Percentiles rank a stretch among this genome's conserved stretches.
phyloP scores from a whole-genome alignment of 23 red algal species.

The Gracilaria vermiculophylla region DNA sequence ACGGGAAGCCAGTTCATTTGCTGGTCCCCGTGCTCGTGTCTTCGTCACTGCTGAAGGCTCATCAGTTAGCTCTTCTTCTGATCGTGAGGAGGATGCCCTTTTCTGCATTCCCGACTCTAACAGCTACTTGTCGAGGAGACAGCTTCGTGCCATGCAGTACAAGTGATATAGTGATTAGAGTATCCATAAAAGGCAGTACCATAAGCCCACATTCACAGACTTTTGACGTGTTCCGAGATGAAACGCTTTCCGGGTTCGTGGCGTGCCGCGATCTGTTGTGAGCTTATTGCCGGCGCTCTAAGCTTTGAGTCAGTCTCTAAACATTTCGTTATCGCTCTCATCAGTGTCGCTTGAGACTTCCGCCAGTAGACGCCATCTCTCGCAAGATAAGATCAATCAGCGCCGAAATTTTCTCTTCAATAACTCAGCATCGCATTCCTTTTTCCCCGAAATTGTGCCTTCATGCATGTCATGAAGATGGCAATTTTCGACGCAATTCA shows the following conservation, averaged over 20 bases:
- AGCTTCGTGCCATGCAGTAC: constrained; percentile 43
- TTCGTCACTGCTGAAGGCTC: constrained; percentile 24
- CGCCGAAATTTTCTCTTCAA: not conserved
- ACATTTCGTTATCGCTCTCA: not conserved
- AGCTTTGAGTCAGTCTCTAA: not conserved
- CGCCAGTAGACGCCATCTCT: not conserved
- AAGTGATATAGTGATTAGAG: not conserved
- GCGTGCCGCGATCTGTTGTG: too few species aligned
- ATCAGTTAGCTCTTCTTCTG: constrained; percentile 35
- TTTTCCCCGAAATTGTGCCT: too few species aligned
- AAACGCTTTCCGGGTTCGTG: too few species aligned
- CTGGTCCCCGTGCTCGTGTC: constrained; percentile 8
- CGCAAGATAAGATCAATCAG: not conserved
- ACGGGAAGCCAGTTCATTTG: constrained; percentile 42
- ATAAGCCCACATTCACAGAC: too few species aligned
- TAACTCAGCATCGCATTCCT: too few species aligned
- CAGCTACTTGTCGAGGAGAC: constrained; percentile 40
- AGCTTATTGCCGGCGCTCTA: too few species aligned
- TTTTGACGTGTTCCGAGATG: too few species aligned
- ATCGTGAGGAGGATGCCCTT: constrained; percentile 44
- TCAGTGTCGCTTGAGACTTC: not conserved
- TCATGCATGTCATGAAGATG: too few species aligned
- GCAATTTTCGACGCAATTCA: too few species aligned
- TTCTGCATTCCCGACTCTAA: not conserved
- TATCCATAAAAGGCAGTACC: too few species aligned